phyloP scores from a whole-genome alignment of 139 green algal genomes.

The Chlamydomonas schloesseri region DNA sequence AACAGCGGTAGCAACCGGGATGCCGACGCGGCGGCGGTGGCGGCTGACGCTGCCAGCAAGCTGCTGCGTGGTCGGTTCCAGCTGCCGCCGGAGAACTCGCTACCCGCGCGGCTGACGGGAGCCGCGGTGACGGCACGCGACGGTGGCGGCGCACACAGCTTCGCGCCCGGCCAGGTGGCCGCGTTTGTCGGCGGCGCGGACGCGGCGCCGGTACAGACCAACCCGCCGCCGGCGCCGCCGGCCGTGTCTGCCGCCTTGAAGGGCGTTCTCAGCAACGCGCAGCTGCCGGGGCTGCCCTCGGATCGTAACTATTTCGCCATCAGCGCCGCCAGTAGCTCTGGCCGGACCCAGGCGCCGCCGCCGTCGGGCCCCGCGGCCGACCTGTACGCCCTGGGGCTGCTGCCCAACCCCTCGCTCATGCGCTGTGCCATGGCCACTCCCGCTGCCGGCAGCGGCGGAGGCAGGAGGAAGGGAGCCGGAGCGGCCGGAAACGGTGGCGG shows the following conservation, averaged over 20 bases:
- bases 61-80: background rate
- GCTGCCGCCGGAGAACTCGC: background rate
- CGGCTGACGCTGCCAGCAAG: background rate
- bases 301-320: too few relatives aligned
- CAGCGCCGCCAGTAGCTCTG: too few relatives aligned
- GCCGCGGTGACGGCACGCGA: background rate
- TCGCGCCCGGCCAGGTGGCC: constrained; percentile 2
- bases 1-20: too few relatives aligned
- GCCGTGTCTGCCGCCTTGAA: background rate
- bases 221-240: too few relatives aligned
- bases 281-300: background rate
- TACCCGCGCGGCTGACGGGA: background rate
- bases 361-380: background rate
- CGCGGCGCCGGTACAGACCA: background rate
- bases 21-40: too few relatives aligned
- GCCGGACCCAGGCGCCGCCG: too few relatives aligned
- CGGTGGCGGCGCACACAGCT: constrained; percentile 30
- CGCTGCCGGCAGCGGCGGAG: background rate
- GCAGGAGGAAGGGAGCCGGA: too few relatives aligned
- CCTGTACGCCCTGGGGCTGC: constrained; percentile 17
- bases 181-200: background rate
- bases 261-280: too few relatives aligned
- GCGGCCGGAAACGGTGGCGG: too few relatives aligned
- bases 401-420: constrained; percentile 28
- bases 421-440: background rate